Evolutionary conservation across 1,284 basidiomycete genomes (phyloP).

Genomic region (Phellopilus nigrolimitatus): DNA sequence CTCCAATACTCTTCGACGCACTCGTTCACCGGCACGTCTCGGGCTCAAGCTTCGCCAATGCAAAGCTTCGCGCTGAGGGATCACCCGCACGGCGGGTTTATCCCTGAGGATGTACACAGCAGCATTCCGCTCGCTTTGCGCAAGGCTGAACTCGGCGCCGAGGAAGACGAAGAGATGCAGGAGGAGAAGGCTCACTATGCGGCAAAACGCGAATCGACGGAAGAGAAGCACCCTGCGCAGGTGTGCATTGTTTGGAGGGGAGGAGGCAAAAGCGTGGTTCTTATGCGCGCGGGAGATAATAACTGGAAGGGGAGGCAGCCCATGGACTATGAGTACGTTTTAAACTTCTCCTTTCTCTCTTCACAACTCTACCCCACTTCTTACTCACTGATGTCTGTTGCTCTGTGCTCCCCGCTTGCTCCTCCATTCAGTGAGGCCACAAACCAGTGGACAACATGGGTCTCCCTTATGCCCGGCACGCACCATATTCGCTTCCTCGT

Average conservation of each 20-base stretch:
- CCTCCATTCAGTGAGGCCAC: slow-evolving; percentile 29
- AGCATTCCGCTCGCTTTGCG: slow-evolving; percentile 55
- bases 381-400: slow-evolving; percentile 8
- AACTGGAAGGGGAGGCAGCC: slow-evolving; percentile 62
- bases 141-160: slow-evolving; percentile 28
- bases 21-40: slow-evolving; percentile 29
- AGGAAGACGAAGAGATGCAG: slow-evolving; percentile 31
- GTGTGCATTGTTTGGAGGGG: slow-evolving; percentile 62
- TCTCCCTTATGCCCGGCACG: slow-evolving; percentile 80
- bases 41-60: slow-evolving; percentile 15
- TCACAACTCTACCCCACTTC: not conserved
- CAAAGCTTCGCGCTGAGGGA: slow-evolving; percentile 26
- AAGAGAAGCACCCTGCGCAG: slow-evolving; percentile 35
- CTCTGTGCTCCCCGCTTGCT: slow-evolving; percentile 6
- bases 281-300: slow-evolving; percentile 66
- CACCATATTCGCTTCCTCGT: slow-evolving; percentile 97
- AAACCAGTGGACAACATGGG: slow-evolving; percentile 40
- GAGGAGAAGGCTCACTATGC: slow-evolving; percentile 19
- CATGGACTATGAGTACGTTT: slow-evolving; percentile 61
- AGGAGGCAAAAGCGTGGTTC: slow-evolving; percentile 52
- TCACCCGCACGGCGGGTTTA: slow-evolving; percentile 33
- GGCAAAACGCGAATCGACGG: slow-evolving; percentile 31
- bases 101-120: slow-evolving; percentile 55
- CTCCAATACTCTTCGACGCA: slow-evolving; percentile 34
- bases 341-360: slow-evolving; percentile 8